A percentile compares a stretch with the other conserved stretches of the same genome.
Conservation (phyloP, 768 basidiomycete genomes). For the Vararia minispora region DNA sequence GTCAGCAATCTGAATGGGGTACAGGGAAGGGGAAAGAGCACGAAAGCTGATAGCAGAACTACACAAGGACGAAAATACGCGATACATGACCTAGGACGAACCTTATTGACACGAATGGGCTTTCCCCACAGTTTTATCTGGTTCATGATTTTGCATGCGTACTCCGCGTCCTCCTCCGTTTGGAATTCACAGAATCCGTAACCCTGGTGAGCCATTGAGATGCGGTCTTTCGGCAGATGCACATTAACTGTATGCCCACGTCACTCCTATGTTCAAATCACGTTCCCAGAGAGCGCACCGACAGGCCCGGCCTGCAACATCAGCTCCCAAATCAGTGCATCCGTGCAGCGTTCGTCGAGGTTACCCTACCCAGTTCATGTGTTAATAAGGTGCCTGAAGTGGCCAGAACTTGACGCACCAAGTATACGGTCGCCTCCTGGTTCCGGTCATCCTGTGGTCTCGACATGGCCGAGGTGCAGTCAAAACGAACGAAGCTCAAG, state of each 20-base stretch:
- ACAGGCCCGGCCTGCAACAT: slow-evolving; percentile 99
- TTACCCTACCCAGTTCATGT: slow-evolving; percentile 61
- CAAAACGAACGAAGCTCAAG: background rate
- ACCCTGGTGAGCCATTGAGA: slow-evolving; percentile 97
- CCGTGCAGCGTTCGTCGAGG: slow-evolving; percentile 88
- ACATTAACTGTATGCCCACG: slow-evolving; percentile 96
- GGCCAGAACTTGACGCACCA: slow-evolving; percentile 23
- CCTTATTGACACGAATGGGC: slow-evolving; percentile 98
- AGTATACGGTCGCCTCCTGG: slow-evolving; percentile 52
- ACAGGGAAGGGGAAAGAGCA: background rate
- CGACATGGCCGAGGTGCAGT: slow-evolving; percentile 28
- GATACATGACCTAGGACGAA: slow-evolving; percentile 24
- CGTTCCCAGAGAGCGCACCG: slow-evolving; percentile 41
- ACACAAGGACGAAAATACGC: slow-evolving; percentile 1
- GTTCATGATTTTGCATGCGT: slow-evolving; percentile 99
- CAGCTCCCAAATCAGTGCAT: slow-evolving; percentile 94
- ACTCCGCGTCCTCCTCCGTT: slow-evolving; percentile 98
- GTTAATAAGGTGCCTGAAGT: background rate
- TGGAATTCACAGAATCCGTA: slow-evolving; percentile 99
- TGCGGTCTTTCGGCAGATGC: slow-evolving; percentile 95
- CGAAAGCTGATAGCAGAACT: background rate
- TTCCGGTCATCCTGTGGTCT: slow-evolving; percentile 44
- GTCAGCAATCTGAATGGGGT: slow-evolving; percentile 7
- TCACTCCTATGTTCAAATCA: background rate
- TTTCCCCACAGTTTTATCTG: slow-evolving; percentile 99